Conservation (phyloP, 805 yeast genomes). For the Kodamaea sagamina region DNA sequence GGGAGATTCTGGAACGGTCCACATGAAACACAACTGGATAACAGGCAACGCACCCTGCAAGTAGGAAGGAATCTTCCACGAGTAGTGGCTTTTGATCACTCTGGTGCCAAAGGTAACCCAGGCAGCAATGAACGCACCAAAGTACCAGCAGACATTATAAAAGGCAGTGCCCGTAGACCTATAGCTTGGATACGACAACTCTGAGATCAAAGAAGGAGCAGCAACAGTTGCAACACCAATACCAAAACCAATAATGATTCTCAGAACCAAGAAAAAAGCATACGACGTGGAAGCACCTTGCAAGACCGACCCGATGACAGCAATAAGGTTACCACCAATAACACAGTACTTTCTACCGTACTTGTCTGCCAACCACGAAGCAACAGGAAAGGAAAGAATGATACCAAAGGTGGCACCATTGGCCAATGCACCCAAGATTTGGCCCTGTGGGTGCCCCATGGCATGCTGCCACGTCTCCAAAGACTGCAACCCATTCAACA, state of each 20-base stretch:
- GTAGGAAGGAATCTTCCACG: constrained; percentile 58
- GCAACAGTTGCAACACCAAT: constrained; percentile 42
- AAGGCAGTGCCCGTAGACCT: constrained; percentile 31
- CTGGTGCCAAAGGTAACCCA: constrained; percentile 53
- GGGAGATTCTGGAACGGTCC: constrained; percentile 44
- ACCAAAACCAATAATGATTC: constrained; percentile 54
- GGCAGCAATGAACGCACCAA: constrained; percentile 54
- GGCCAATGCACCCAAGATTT: constrained; percentile 23
- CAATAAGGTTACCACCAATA: constrained; percentile 26
- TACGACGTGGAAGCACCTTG: constrained; percentile 38
- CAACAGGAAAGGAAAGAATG: constrained; percentile 29
- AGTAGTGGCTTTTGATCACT: constrained; percentile 30
- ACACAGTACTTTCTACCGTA: constrained; percentile 41
- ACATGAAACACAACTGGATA: constrained; percentile 38
- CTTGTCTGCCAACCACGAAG: constrained; percentile 34
- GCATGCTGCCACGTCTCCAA: constrained; percentile 41
- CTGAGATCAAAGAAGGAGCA: constrained; percentile 52
- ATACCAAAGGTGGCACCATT: constrained; percentile 38
- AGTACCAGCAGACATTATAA: constrained; percentile 53
- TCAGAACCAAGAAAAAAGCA: constrained; percentile 42
- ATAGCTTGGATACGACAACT: constrained; percentile 47
- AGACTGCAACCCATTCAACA: constrained; percentile 53
- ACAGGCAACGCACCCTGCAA: constrained; percentile 52
- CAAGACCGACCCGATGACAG: constrained; percentile 38
- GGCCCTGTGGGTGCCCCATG: constrained; percentile 28